Evolutionary conservation across 2,329 filamentous ascomycete species (phyloP).

Genomic region (Aureobasidium sp.): DNA sequence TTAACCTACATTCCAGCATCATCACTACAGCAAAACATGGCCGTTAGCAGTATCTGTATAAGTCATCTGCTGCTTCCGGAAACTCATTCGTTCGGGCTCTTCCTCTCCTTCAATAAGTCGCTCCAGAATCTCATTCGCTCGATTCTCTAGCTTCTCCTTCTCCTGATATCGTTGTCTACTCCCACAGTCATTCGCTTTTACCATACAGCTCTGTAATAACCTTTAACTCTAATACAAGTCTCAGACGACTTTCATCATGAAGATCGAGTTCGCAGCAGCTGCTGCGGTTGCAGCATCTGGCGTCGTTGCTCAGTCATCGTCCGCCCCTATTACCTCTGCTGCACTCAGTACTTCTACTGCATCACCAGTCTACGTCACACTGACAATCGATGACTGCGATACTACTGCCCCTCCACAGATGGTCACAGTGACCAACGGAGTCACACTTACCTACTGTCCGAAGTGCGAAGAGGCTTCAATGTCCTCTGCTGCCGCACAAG

Average conservation of each 20-base stretch:
- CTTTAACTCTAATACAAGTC: not conserved
- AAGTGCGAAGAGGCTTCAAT: conserved; percentile 23
- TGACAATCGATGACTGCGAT: conserved; percentile 30
- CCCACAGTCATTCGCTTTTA: conserved; percentile 15
- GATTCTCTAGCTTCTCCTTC: conserved; percentile 19
- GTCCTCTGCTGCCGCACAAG: conserved; percentile 15
- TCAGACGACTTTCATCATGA: conserved; percentile 22
- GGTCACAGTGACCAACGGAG: conserved; percentile 30
- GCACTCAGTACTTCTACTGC: conserved; percentile 15
- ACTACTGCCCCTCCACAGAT: conserved; percentile 25
- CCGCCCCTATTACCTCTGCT: conserved; percentile 14
- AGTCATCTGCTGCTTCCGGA: conserved; percentile 19
- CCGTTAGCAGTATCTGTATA: conserved; percentile 26
- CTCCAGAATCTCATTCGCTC: conserved; percentile 28
- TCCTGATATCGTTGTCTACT: not conserved
- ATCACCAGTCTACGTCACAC: conserved; percentile 26
- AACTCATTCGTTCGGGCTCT: conserved; percentile 15
- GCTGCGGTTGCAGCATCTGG: conserved; percentile 23
- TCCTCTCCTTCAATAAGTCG: conserved; percentile 22
- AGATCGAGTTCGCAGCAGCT: conserved; percentile 22
- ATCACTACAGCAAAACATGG: conserved; percentile 23
- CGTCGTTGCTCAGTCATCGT: conserved; percentile 22
- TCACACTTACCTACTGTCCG: conserved; percentile 33
- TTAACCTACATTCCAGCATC: conserved; percentile 22
- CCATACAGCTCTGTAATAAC: conserved; percentile 6